phyloP scores from a whole-genome alignment of 2,329 filamentous ascomycete species.

The Curvularia verruculosa region DNA sequence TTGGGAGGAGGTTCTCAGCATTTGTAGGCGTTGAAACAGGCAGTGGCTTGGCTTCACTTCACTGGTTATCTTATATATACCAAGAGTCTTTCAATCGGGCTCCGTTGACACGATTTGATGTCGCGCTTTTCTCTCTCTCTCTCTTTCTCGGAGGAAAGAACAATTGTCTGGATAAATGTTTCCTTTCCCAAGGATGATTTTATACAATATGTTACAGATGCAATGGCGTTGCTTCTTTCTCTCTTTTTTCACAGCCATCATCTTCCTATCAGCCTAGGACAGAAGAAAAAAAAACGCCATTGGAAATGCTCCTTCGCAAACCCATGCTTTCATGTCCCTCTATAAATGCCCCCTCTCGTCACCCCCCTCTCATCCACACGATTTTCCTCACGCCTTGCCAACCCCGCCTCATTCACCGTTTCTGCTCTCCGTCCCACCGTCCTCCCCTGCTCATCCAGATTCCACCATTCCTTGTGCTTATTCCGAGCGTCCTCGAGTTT shows the following conservation, averaged over 20 bases:
- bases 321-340: slow-evolving; percentile 12
- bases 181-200: slow-evolving; percentile 7
- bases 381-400: slow-evolving; percentile 25
- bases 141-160: not conserved
- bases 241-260: not conserved
- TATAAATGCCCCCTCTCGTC: slow-evolving; percentile 25
- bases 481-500: slow-evolving; percentile 55
- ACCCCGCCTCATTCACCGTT: slow-evolving; percentile 3
- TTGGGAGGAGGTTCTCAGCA: not conserved
- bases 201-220: slow-evolving; percentile 21
- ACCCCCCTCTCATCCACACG: slow-evolving; percentile 27
- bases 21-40: slow-evolving; percentile 1
- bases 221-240: not conserved
- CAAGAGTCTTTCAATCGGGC: slow-evolving; percentile 28
- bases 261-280: too few relatives aligned
- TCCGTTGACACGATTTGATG: not conserved
- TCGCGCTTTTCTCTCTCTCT: not conserved
- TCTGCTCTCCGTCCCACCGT: slow-evolving; percentile 31
- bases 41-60: not conserved
- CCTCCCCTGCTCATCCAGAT: slow-evolving; percentile 48
- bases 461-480: slow-evolving; percentile 61
- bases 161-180: not conserved
- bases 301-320: not conserved
- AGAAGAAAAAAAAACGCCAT: not conserved
- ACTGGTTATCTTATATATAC: slow-evolving; percentile 32